Evolutionary conservation across 2,329 filamentous ascomycete species (phyloP).

Genomic region (Penicillium aurantiogriseum): DNA sequence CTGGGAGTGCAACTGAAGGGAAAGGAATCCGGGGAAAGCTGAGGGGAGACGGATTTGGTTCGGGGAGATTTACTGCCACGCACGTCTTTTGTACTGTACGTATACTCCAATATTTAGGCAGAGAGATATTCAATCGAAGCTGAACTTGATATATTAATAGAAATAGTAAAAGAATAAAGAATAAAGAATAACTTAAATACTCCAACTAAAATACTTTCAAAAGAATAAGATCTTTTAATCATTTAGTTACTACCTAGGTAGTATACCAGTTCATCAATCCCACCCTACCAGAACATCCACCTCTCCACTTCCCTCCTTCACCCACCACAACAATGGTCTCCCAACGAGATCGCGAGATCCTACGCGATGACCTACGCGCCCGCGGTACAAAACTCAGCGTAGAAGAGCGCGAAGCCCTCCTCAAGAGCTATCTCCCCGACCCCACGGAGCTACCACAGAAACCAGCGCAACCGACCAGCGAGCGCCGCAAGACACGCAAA

Average conservation of each 20-base stretch:
- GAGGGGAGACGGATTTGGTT: not conserved
- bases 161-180: not conserved
- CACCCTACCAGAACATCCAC: constrained; percentile 3
- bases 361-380: constrained; percentile 41
- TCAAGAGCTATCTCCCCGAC: constrained; percentile 55
- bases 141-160: not conserved
- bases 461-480: constrained; percentile 13
- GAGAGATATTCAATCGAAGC: not conserved
- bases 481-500: constrained; percentile 31
- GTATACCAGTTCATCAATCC: not conserved
- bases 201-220: not conserved
- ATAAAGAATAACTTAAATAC: too few species aligned
- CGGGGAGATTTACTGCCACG: not conserved
- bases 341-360: constrained; percentile 33
- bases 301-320: constrained; percentile 7
- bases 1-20: not conserved
- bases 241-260: not conserved
- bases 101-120: not conserved
- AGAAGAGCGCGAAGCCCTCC: constrained; percentile 51
- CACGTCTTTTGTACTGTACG: not conserved
- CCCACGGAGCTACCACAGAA: constrained; percentile 29
- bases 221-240: not conserved
- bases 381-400: constrained; percentile 43
- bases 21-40: constrained; percentile 9
- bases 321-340: constrained; percentile 31